Evolutionary conservation across 2,329 filamentous ascomycete species (phyloP).

Genomic region (Remersonia thermophila): DNA sequence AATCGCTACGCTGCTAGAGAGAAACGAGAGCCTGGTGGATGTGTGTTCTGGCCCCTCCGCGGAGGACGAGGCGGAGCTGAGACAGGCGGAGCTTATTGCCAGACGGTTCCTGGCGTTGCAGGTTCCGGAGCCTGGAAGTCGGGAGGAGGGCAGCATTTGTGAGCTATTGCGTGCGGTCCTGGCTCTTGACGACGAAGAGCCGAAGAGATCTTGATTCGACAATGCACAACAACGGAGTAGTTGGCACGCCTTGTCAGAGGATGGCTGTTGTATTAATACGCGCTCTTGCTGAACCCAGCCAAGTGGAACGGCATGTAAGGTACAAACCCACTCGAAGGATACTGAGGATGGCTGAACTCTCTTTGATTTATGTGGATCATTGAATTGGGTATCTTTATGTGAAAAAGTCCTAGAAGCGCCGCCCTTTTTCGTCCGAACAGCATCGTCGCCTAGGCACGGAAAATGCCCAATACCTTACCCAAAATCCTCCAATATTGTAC

Average conservation of each 20-base stretch:
- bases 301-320: no score
- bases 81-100: conserved; percentile 51
- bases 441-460: no score
- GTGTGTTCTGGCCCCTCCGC: conserved; percentile 56
- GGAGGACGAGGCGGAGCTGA: conserved; percentile 52
- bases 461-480: no score
- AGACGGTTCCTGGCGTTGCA: conserved; percentile 41
- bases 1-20: conserved; percentile 53
- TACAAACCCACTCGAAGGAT: no score
- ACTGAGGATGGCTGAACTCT: no score
- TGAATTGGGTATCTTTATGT: conserved; percentile 4
- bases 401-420: neutral
- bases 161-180: conserved; percentile 8
- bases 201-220: no score
- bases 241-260: no score
- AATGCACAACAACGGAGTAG: no score
- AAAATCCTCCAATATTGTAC: no score
- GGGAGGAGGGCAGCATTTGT: conserved; percentile 2
- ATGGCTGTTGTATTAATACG: no score
- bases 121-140: conserved; percentile 2
- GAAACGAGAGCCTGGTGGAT: conserved; percentile 63
- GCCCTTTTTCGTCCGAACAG: neutral
- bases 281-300: no score
- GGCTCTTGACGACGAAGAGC: neutral
- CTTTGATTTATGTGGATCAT: no score